Evolutionary conservation across 352 stramenopile genomes (phyloP).

Genomic region (Phytophthora pisi): DNA sequence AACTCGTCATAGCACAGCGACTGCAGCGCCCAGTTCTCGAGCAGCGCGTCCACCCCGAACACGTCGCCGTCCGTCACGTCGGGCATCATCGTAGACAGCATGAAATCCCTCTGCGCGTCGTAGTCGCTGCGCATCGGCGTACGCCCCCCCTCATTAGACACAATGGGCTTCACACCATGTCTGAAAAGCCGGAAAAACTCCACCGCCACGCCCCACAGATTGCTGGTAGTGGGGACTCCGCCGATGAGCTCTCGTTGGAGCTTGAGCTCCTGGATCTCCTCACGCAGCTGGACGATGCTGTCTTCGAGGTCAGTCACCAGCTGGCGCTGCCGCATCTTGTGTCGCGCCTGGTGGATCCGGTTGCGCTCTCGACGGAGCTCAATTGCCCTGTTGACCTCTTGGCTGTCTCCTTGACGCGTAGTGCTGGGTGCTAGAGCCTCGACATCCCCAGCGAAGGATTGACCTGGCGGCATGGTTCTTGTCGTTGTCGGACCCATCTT

Average conservation of each 20-base stretch:
- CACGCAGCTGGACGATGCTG: neutral
- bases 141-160: neutral
- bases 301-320: neutral
- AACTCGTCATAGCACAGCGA: no score
- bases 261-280: neutral
- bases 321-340: neutral
- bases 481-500: no score
- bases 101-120: neutral
- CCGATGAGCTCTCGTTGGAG: neutral
- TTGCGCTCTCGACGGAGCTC: neutral
- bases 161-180: neutral
- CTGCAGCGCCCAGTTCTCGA: no score
- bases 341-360: neutral
- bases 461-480: no score
- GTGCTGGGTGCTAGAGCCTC: no score
- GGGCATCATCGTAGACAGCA: neutral
- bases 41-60: neutral
- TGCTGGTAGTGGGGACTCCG: neutral
- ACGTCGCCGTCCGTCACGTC: neutral
- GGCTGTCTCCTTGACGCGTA: no score
- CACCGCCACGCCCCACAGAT: neutral
- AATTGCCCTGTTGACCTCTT: no score
- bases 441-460: no score
- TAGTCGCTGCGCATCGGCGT: neutral
- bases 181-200: constrained; percentile 5